phyloP scores from a whole-genome alignment of 202 grass and related monocot genomes.

The Schoenoplectus tabernaemontani region DNA sequence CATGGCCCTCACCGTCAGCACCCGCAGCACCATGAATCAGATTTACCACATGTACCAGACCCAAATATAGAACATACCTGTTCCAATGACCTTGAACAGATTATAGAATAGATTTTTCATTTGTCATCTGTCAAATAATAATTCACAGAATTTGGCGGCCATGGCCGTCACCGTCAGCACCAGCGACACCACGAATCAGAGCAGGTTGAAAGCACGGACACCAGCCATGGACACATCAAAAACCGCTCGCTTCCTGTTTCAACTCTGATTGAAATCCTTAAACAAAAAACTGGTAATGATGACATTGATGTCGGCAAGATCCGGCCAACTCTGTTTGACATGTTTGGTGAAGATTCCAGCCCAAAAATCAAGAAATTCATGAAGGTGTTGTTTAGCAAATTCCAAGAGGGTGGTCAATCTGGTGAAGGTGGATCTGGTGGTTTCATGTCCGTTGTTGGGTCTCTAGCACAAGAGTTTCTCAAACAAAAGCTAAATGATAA shows the following conservation, averaged over 20 bases:
- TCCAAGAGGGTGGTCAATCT: constrained; percentile 32
- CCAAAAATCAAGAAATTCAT: constrained; percentile 99
- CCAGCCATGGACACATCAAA: constrained; percentile 25
- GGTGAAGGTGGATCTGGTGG: constrained; percentile 32
- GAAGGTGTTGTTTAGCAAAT: constrained; percentile 68
- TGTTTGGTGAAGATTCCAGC: constrained; percentile 64
- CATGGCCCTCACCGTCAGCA: no score
- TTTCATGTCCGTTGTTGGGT: constrained; percentile 53
- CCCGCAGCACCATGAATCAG: no score
- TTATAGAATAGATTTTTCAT: background rate
- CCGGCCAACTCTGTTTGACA: constrained; percentile 50
- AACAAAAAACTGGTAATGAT: constrained; percentile 82
- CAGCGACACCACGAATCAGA: constrained; percentile 8
- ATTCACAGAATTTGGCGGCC: constrained; percentile 17
- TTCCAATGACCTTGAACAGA: background rate
- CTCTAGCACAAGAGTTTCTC: constrained; percentile 65
- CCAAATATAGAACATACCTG: background rate
- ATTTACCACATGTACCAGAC: no score
- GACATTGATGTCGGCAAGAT: constrained; percentile 75
- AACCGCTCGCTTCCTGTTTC: constrained; percentile 66
- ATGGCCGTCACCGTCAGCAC: constrained; percentile 9
- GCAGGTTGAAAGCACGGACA: background rate
- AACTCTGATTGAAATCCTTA: constrained; percentile 65
- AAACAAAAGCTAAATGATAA: constrained; percentile 69
- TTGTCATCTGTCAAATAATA: background rate